Conservation (phyloP, 2,329 filamentous ascomycete genomes). For the Beauveria medogensis region DNA sequence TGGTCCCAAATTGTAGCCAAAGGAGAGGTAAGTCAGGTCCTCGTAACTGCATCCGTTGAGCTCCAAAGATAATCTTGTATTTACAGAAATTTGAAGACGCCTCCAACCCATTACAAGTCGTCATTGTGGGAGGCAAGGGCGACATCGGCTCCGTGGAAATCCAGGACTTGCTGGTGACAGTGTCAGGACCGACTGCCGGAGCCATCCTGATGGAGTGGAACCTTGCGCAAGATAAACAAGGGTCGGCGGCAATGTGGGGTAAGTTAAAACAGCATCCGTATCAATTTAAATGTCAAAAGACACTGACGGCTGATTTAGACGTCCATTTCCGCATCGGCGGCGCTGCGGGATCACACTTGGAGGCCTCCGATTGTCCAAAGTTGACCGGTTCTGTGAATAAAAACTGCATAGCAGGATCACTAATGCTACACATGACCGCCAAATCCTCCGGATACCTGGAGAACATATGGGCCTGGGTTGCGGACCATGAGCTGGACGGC, state of each 20-base stretch:
- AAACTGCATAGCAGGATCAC: constrained; percentile 26
- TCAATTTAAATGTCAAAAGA: not conserved
- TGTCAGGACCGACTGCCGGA: constrained; percentile 43
- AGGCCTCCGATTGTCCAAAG: constrained; percentile 32
- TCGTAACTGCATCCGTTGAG: not conserved
- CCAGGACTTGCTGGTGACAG: constrained; percentile 51
- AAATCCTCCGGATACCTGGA: constrained; percentile 22
- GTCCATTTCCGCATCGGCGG: constrained; percentile 30
- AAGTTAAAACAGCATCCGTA: constrained; percentile 16
- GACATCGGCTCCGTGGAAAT: constrained; percentile 49
- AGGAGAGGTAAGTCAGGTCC: constrained; percentile 19
- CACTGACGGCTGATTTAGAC: not conserved
- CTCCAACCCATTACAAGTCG: constrained; percentile 39
- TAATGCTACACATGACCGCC: constrained; percentile 25
- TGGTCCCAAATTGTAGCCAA: constrained; percentile 38
- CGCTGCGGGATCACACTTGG: constrained; percentile 39
- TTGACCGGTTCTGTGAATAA: constrained; percentile 20
- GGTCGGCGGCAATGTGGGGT: constrained; percentile 17
- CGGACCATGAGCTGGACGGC: constrained; percentile 33
- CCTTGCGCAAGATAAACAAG: constrained; percentile 27
- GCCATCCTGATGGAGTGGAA: constrained; percentile 56
- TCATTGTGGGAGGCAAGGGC: constrained; percentile 44
- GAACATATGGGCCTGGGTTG: constrained; percentile 31
- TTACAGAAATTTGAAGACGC: constrained; percentile 32
- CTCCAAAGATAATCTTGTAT: not conserved